A percentile compares a stretch with the other conserved stretches of the same genome.
Evolutionary conservation across 352 stramenopile species (phyloP).

Genomic region (Globisporangium barbulae): DNA sequence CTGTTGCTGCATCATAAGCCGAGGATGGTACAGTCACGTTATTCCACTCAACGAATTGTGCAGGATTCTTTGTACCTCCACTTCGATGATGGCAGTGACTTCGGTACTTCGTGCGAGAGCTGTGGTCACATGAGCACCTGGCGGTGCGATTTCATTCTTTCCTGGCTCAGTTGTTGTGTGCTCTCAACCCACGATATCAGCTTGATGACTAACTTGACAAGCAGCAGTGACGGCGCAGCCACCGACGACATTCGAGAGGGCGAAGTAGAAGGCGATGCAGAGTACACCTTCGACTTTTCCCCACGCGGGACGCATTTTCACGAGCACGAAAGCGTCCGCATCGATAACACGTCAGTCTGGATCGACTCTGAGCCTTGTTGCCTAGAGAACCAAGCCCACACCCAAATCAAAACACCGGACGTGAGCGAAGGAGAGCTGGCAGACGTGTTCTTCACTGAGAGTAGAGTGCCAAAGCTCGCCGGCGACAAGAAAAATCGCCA

Average conservation of each 20-base stretch:
- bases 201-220: background rate
- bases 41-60: background rate
- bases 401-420: background rate
- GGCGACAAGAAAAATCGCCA: background rate
- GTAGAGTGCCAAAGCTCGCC: constrained; percentile 8
- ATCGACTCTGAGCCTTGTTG: background rate
- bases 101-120: background rate
- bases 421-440: constrained; percentile 9
- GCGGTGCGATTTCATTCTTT: background rate
- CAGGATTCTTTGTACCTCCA: background rate
- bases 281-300: background rate
- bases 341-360: background rate
- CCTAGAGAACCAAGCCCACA: background rate
- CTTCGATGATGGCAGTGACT: too few species aligned
- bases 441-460: constrained; percentile 19
- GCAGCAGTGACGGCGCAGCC: background rate
- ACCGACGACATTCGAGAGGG: too few species aligned
- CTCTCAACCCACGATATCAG: background rate
- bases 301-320: background rate
- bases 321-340: background rate
- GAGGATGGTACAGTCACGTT: background rate
- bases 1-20: background rate
- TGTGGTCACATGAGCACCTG: background rate
- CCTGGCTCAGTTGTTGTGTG: background rate
- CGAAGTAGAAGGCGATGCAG: background rate